phyloP scores from a whole-genome alignment of 2,329 filamentous ascomycete genomes.

The Arthrinium puccinioides region DNA sequence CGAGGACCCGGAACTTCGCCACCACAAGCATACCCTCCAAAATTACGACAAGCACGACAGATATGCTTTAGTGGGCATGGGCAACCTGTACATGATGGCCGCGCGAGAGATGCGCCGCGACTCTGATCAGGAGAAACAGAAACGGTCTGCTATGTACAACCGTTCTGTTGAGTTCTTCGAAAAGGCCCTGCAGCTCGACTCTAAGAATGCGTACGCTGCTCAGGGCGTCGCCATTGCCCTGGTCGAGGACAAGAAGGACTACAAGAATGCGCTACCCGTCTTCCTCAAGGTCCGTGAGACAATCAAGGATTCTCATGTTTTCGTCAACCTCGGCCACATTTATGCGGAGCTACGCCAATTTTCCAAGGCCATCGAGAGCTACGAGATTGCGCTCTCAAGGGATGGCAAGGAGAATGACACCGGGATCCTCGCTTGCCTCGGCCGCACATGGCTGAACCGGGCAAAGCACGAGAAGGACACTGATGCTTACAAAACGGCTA shows the following conservation, averaged over 20 bases:
- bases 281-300: slow-evolving; percentile 89
- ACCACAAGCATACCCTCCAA: slow-evolving; percentile 94
- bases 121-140: slow-evolving; percentile 83
- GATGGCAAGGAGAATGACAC: slow-evolving; percentile 69
- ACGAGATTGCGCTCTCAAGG: slow-evolving; percentile 76
- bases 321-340: slow-evolving; percentile 88
- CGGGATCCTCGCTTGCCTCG: slow-evolving; percentile 75
- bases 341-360: slow-evolving; percentile 88
- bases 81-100: slow-evolving; percentile 79
- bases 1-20: slow-evolving; percentile 85
- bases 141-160: slow-evolving; percentile 77
- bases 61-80: slow-evolving; percentile 96
- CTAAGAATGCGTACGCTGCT: slow-evolving; percentile 91
- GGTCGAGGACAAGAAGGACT: slow-evolving; percentile 90
- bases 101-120: slow-evolving; percentile 93
- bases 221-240: slow-evolving; percentile 93
- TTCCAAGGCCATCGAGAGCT: slow-evolving; percentile 87
- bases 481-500: slow-evolving; percentile 48
- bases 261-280: slow-evolving; percentile 72
- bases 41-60: slow-evolving; percentile 94
- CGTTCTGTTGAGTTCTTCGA: slow-evolving; percentile 98
- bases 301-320: slow-evolving; percentile 79
- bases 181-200: slow-evolving; percentile 90
- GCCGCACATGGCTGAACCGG: slow-evolving; percentile 78
- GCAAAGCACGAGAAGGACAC: slow-evolving; percentile 57